phyloP scores from a whole-genome alignment of 1,284 basidiomycete genomes.

The Apiotrichum siamense region DNA sequence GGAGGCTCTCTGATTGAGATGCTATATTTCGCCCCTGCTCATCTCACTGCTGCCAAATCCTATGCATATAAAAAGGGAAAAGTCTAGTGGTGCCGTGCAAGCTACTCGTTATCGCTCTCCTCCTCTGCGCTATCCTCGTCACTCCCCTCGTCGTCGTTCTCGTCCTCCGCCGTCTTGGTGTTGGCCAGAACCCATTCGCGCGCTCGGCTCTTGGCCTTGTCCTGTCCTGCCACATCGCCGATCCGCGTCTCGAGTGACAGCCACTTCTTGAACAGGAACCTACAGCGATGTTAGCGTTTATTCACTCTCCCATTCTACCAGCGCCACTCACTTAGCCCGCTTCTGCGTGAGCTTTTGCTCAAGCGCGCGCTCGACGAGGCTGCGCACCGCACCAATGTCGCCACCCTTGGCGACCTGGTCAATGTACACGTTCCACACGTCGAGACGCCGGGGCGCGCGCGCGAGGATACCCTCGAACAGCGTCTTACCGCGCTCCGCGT shows the following conservation, averaged over 20 bases:
- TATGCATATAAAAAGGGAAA: neutral
- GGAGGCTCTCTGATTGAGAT: too few relatives aligned
- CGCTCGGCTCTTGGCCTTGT: conserved; percentile 77
- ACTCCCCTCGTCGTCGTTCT: conserved; percentile 16
- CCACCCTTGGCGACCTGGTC: conserved; percentile 82
- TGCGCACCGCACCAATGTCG: conserved; percentile 70
- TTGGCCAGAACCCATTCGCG: conserved; percentile 62
- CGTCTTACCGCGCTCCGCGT: conserved; percentile 88
- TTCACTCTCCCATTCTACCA: neutral
- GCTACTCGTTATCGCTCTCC: conserved; percentile 15
- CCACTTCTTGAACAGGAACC: conserved; percentile 97
- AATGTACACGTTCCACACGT: conserved; percentile 94
- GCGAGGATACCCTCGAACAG: conserved; percentile 95
- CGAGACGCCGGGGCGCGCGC: conserved; percentile 87
- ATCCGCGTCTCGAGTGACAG: conserved; percentile 77
- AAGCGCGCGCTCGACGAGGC: conserved; percentile 76
- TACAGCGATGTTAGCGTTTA: conserved; percentile 43
- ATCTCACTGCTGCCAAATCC: neutral
- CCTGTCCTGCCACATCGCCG: conserved; percentile 79
- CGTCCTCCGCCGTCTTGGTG: conserved; percentile 21
- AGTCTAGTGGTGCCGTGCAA: conserved; percentile 6
- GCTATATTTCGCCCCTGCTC: neutral
- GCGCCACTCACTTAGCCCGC: conserved; percentile 71
- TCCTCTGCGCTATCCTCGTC: conserved; percentile 19
- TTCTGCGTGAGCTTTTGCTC: conserved; percentile 83